phyloP scores from a whole-genome alignment of 2,329 filamentous ascomycete species.

The Monosporascus sp. region DNA sequence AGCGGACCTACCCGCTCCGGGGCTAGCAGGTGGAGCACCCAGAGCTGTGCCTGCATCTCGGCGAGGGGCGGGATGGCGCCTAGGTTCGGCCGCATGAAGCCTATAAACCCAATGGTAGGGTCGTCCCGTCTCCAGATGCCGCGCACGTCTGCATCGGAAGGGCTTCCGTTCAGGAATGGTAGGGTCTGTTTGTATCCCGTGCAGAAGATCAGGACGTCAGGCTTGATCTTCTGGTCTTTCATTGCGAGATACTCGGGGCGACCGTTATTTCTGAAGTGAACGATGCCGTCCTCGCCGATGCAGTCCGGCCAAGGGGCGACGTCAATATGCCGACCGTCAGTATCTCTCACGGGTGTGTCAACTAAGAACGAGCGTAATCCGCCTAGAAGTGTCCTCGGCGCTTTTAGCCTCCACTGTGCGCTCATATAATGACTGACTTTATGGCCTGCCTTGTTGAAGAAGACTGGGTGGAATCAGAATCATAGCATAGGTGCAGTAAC shows the following conservation, averaged over 20 bases:
- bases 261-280: constrained; percentile 29
- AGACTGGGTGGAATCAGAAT: constrained; percentile 26
- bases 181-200: constrained; percentile 42
- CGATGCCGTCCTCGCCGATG: constrained; percentile 30
- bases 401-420: constrained; percentile 9
- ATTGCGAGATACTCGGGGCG: constrained; percentile 22
- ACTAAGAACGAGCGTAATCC: constrained; percentile 31
- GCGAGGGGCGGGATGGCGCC: constrained; percentile 43
- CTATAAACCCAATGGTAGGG: constrained; percentile 38
- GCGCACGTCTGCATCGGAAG: constrained; percentile 34
- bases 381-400: constrained; percentile 28
- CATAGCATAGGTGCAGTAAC: background rate
- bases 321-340: constrained; percentile 34
- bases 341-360: constrained; percentile 34
- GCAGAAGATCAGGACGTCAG: constrained; percentile 40
- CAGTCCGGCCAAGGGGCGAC: constrained; percentile 37
- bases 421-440: constrained; percentile 16
- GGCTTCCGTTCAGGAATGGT: constrained; percentile 30
- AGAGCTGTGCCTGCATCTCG: constrained; percentile 44
- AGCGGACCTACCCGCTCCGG: background rate
- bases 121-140: constrained; percentile 41
- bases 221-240: constrained; percentile 23
- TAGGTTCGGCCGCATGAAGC: constrained; percentile 38
- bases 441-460: constrained; percentile 26
- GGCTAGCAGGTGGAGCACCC: constrained; percentile 34